phyloP scores from a whole-genome alignment of 148 eudicot genomes.

The Hydrangea macrophylla region DNA sequence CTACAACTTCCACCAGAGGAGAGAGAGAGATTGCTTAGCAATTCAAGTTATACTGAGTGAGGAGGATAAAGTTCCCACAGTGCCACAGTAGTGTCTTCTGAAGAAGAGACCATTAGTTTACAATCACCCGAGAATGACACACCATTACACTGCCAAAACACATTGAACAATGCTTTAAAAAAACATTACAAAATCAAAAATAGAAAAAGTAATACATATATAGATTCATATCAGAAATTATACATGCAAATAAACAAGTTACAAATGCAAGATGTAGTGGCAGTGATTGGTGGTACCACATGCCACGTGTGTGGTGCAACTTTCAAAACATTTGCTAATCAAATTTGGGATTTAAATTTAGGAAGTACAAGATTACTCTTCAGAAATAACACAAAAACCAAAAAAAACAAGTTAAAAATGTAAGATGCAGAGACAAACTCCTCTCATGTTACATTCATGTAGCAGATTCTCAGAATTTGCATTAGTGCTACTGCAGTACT shows the following conservation, averaged over 20 bases:
- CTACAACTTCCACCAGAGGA: no score
- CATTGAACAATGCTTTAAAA: background rate
- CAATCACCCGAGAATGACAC: conserved; percentile 66
- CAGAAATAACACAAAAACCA: no score
- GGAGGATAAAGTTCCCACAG: conserved; percentile 83
- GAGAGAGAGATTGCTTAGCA: background rate
- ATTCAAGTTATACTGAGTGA: conserved; percentile 14
- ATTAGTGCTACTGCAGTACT: no score
- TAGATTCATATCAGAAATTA: background rate
- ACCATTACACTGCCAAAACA: conserved; percentile 64
- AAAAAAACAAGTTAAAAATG: background rate
- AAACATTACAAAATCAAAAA: no score
- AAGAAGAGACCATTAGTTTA: conserved; percentile 65
- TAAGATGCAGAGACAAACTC: background rate
- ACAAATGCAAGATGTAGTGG: background rate
- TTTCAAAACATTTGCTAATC: background rate
- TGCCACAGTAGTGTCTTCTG: conserved; percentile 75
- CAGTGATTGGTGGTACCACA: background rate
- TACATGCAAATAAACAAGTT: background rate
- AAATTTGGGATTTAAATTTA: background rate
- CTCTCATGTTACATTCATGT: background rate
- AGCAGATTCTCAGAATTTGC: no score
- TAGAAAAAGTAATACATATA: background rate
- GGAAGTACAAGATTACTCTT: no score
- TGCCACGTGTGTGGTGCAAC: background rate